These are phyloP conservation scores for Claviceps sp. DNA, from an alignment of 2,329 filamentous ascomycete genomes.

Conservation along the genomic window DNA sequence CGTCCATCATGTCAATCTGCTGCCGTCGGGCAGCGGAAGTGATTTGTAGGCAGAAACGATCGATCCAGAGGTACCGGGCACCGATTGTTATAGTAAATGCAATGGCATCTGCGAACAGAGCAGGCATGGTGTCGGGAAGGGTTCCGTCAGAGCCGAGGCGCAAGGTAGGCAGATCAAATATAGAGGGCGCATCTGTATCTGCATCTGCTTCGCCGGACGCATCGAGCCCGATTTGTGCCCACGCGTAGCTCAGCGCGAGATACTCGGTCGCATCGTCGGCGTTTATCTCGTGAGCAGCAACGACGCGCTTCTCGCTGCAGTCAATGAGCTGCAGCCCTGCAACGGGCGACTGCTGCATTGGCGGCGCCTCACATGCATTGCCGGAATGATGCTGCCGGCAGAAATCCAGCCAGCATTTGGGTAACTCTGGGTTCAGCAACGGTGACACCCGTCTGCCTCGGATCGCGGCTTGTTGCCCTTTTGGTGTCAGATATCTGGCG, in stretches of 20 bases:
- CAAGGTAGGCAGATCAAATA: not conserved
- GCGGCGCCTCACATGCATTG: constrained; percentile 10
- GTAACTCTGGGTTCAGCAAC: constrained; percentile 17
- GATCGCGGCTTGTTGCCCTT: constrained; percentile 11
- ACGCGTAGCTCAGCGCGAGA: constrained; percentile 24
- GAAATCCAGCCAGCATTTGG: constrained; percentile 21
- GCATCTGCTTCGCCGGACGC: constrained; percentile 4
- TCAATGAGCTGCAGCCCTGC: constrained; percentile 21
- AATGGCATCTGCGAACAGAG: constrained; percentile 21
- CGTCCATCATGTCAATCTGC: constrained; percentile 19
- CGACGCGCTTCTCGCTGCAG: constrained; percentile 15
- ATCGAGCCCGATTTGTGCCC: constrained; percentile 12
- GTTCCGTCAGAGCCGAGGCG: constrained; percentile 1
- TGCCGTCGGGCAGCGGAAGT: constrained; percentile 13
- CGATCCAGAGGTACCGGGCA: constrained; percentile 25
- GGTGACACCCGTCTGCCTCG: constrained; percentile 19
- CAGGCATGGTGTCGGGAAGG: constrained; percentile 15
- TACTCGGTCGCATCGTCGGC: constrained; percentile 14
- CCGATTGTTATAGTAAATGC: constrained; percentile 18
- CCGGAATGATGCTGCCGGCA: constrained; percentile 18
- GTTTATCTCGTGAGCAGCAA: constrained; percentile 17
- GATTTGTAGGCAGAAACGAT: constrained; percentile 21
- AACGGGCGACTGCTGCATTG: constrained; percentile 8
- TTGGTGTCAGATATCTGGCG: constrained; percentile 3
- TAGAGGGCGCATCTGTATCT: not conserved